These are phyloP conservation scores for Zygosaccharomyces bisporus DNA, from an alignment of 805 yeast genomes.

Conservation along the genomic window DNA sequence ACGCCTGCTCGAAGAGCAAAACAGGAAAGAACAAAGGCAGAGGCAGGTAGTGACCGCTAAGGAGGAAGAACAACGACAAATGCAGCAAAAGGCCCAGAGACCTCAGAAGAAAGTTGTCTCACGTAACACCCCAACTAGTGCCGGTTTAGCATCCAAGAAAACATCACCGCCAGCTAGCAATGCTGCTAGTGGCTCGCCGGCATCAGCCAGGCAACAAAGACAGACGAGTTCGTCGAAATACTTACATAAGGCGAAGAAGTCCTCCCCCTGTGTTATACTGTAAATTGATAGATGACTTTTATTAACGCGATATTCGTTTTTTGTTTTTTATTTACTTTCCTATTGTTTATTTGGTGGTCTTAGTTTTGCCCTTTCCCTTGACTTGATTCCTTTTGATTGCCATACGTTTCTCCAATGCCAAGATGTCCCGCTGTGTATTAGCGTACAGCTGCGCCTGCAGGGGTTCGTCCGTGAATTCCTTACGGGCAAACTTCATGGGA, in stretches of 20 bases:
- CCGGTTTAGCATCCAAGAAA: neutral
- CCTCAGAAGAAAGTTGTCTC: constrained; percentile 1
- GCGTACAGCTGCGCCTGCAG: constrained; percentile 60
- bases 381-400: constrained; percentile 58
- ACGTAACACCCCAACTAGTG: constrained; percentile 1
- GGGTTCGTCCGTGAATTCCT: constrained; percentile 59
- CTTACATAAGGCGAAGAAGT: constrained; percentile 20
- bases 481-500: constrained; percentile 49
- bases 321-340: too few relatives aligned
- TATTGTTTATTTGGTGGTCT: neutral
- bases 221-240: constrained; percentile 10
- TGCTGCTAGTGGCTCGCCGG: constrained; percentile 6
- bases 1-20: constrained; percentile 41
- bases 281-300: constrained; percentile 9
- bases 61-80: constrained; percentile 3
- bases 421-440: constrained; percentile 56
- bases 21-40: constrained; percentile 4
- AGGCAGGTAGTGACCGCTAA: constrained; percentile 1
- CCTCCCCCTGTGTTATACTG: constrained; percentile 26
- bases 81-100: constrained; percentile 6
- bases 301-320: constrained; percentile 3
- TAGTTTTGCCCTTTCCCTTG: neutral
- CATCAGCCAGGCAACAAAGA: constrained; percentile 3
- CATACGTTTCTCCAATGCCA: constrained; percentile 60
- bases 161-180: constrained; percentile 3